Base-by-base conservation (phyloP, 2,329 filamentous ascomycete genomes). In the Myriosclerotinia curreyana region DNA sequence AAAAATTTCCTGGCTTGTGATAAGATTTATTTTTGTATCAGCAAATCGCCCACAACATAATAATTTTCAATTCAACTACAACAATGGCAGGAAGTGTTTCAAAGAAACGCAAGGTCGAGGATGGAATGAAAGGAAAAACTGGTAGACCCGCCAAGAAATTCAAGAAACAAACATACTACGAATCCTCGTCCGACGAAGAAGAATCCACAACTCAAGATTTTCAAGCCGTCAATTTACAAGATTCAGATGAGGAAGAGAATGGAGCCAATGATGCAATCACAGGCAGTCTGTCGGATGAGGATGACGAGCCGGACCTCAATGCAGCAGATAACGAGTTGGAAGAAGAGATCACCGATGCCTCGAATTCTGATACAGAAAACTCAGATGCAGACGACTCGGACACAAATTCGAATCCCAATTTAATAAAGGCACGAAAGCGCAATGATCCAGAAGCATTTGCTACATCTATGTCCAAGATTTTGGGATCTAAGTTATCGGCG, bases 361-460 rank as follows among this genome's bases (percentile, higher is more conserved):
- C 72, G 22, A 72, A 75, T 64, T 78, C 79, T 50, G 77, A 77
- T 55, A 66, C 69, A 31, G 50, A 55, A 25, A 62, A 60, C 31
- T 67, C 66, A 51, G 70, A 73, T 20, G 74, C 73, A 17, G 75
- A 74, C 12, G 73, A 73, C 34, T 73, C 76, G 2, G 75, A 75
- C 9, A 74, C 74, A 34, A 78, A 79, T 15, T 78, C 80, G 25
- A 77, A 77, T 48, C 75, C 74, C 64, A 77, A 78, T 59, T 73
- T 75, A 50, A 75, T 78, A 68, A 74, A 74, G 46, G 89, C 86
- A 72, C 86, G 87, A 17, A 98, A 98, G 79, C 89, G 93, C 74
- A 96, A 96, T 78, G 94, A 99, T 76, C 93, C 95, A 3, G 81
- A 83, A 68, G 92, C 91, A 60, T 98, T 99, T 76, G 91, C 94